Base-by-base conservation (phyloP, 2,329 filamentous ascomycete genomes). In the Ophiostoma angusticollis region DNA sequence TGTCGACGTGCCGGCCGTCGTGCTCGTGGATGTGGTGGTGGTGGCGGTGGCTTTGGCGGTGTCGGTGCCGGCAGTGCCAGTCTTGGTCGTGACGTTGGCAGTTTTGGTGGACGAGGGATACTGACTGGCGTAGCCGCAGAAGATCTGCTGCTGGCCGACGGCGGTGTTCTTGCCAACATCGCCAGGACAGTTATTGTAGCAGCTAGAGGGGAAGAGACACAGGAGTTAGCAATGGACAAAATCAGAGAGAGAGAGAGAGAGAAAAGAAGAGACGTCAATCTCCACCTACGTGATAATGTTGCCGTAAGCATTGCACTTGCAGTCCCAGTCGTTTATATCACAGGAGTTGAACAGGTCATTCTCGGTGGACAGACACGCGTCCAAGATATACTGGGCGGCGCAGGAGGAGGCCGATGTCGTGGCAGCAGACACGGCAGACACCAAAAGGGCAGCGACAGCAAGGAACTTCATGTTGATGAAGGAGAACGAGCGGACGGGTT, bases 151-250 rank as follows among this genome's bases (percentile, higher is more conserved):
- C 51, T 64, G 58, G 47, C 56, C 51, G 35, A 55, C 45, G 47
- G 57, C 58, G 16, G 52, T 39, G 37, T 48, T 39, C 44, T 50
- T 55, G 32, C 62, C 58, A 36, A 51, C 2, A 54, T 72, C 67
- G 49, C 64, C 57, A 51, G 68, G 68, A 60, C 68, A 72, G 63
- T 72, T 71, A 61, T 49, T 47, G 44, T 48, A 72, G 65, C 68
- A 72, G 45, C 65, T 67, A 40, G 9, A n/a, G n/a, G n/a, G n/a
- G n/a, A n/a, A n/a, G n/a, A n/a, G n/a, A n/a, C n/a, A 12, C 5
- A 12, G 3, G 4, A 16, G 36, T 44, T 27, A 32, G 21, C 5
- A 23, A 14, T 6, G n/a, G 8, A 13, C 28, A 14, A 7, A 8
- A 12, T 21, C 7, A 14, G 8, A 25, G 6, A 5, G 9, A 6